These are phyloP conservation scores for Pythium guiyangense DNA, from an alignment of 352 stramenopile genomes.

Conservation along the genomic window DNA sequence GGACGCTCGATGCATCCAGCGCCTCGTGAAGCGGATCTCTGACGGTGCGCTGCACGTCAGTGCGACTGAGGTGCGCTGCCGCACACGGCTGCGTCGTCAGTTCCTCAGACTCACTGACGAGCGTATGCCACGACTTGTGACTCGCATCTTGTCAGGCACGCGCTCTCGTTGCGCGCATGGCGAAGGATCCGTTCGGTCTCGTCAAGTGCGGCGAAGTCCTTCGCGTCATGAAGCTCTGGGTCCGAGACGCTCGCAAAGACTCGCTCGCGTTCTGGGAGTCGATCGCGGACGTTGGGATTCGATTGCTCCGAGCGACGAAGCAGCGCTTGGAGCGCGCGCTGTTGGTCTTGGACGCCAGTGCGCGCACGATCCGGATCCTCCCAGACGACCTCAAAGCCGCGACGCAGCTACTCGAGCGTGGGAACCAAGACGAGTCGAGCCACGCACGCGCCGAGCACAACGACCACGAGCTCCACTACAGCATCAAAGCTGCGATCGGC, in stretches of 20 bases:
- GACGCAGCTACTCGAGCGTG: conserved; percentile 3
- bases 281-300: conserved; percentile 14
- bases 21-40: conserved; percentile 33
- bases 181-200: conserved; percentile 33
- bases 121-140: not conserved
- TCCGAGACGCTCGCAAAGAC: conserved; percentile 22
- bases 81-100: not conserved
- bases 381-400: conserved; percentile 6
- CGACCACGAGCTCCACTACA: conserved; percentile 38
- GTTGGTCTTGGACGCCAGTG: conserved; percentile 6
- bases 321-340: conserved; percentile 11
- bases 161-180: conserved; percentile 24
- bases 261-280: conserved; percentile 31
- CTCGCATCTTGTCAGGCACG: conserved; percentile 23
- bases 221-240: conserved; percentile 41
- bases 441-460: conserved; percentile 3
- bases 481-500: conserved; percentile 22
- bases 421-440: not conserved
- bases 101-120: not conserved
- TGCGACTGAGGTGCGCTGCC: conserved; percentile 20
- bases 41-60: conserved; percentile 31
- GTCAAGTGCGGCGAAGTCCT: conserved; percentile 46
- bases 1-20: conserved; percentile 32
- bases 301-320: conserved; percentile 16
- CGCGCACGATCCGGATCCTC: conserved; percentile 8